Conservation (phyloP, 2,329 filamentous ascomycete genomes). For the Alternaria gaisen region DNA sequence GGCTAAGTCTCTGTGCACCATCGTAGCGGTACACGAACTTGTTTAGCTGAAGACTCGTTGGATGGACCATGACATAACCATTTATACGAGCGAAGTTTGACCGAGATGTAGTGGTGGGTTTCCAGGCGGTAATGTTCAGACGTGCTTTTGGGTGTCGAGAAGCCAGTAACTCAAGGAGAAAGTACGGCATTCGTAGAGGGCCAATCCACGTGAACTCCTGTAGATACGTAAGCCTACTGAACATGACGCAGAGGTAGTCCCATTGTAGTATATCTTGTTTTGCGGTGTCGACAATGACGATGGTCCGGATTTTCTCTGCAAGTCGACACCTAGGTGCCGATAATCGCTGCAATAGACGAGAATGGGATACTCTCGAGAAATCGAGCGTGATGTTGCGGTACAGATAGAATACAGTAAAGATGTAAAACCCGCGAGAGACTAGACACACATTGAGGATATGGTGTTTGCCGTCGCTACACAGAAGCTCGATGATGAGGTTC, state of each 20-base stretch:
- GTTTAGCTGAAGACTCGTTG: neutral
- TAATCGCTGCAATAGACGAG: constrained; percentile 3
- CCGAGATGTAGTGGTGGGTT: neutral
- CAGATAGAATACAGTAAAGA: constrained; percentile 1
- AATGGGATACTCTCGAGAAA: neutral
- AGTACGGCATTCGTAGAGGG: neutral
- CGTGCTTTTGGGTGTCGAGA: constrained; percentile 3
- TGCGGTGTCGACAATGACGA: neutral
- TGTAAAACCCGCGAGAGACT: constrained; percentile 9
- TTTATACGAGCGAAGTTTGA: neutral
- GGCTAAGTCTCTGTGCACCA: neutral
- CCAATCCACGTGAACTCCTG: constrained; percentile 4
- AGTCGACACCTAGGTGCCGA: neutral
- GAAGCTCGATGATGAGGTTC: constrained; percentile 1
- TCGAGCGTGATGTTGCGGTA: constrained; percentile 8
- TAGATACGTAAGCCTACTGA: neutral
- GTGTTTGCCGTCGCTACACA: neutral
- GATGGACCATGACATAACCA: neutral
- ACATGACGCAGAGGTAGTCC: neutral
- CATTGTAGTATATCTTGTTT: neutral
- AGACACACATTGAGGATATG: constrained; percentile 3
- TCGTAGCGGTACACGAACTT: neutral
- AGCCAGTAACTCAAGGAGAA: constrained; percentile 1
- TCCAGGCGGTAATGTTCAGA: neutral
- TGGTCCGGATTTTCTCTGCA: neutral